Percentiles rank a stretch among this genome's conserved stretches.
These are phyloP conservation scores for Fusarium camptoceras DNA, from an alignment of 2,329 filamentous ascomycete species.

Conservation along the genomic window DNA sequence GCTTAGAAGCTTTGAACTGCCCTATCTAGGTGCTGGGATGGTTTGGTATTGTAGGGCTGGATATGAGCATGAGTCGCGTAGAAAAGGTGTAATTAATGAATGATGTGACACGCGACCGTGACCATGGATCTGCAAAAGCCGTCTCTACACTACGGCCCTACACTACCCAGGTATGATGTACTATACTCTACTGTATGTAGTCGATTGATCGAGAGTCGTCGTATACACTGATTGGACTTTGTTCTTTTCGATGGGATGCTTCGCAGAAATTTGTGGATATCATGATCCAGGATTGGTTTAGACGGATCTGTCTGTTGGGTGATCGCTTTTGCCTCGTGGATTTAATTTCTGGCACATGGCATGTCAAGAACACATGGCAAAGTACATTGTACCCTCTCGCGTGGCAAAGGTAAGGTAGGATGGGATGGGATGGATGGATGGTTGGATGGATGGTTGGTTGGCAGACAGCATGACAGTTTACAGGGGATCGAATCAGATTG, in stretches of 20 bases:
- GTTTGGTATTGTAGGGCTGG: conserved; percentile 26
- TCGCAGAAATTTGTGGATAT: conserved; percentile 35
- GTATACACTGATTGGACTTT: conserved; percentile 1
- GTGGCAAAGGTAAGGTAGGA: conserved; percentile 5
- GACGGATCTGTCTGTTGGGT: conserved; percentile 35
- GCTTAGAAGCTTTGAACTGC: neutral
- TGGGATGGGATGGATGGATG: neutral
- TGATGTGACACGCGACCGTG: conserved; percentile 3
- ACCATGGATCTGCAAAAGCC: conserved; percentile 4
- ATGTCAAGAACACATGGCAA: conserved; percentile 45
- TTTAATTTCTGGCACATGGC: conserved; percentile 5
- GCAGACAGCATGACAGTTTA: conserved; percentile 10
- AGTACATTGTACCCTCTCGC: conserved; percentile 42
- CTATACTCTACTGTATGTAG: too few species aligned
- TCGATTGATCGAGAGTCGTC: neutral
- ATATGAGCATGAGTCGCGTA: conserved; percentile 3
- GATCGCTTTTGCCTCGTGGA: conserved; percentile 38
- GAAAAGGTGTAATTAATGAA: neutral
- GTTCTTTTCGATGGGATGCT: conserved; percentile 16
- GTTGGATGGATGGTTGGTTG: neutral
- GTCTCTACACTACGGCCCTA: neutral
- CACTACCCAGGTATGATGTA: neutral
- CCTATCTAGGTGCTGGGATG: conserved; percentile 2
- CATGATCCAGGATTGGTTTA: conserved; percentile 38
- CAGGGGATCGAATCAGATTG: conserved; percentile 28